These are phyloP conservation scores for Ascochyta pisi DNA, from an alignment of 2,329 filamentous ascomycete species.

Conservation along the genomic window DNA sequence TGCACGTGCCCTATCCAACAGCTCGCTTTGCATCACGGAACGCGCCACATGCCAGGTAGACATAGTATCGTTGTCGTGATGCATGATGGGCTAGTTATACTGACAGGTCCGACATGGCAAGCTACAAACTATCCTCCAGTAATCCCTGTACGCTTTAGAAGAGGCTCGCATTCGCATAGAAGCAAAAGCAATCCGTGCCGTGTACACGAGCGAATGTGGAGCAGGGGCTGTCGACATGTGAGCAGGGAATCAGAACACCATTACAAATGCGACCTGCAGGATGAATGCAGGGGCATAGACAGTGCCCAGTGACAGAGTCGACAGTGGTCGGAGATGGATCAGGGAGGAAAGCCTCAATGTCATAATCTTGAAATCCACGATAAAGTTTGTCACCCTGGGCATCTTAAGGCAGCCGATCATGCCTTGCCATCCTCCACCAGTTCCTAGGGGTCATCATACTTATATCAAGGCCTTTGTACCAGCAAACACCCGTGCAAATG, in stretches of 20 bases:
- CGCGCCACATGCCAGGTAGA: neutral
- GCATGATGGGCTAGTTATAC: neutral
- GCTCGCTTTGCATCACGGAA: neutral
- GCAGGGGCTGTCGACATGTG: neutral
- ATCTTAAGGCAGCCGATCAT: slow-evolving; percentile 6
- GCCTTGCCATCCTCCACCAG: slow-evolving; percentile 24
- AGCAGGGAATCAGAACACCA: neutral
- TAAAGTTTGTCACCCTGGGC: neutral
- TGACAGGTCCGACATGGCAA: neutral
- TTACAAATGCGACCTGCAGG: neutral
- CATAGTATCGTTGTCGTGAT: neutral
- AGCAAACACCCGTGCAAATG: slow-evolving; percentile 30
- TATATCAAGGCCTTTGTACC: slow-evolving; percentile 33
- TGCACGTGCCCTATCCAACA: neutral
- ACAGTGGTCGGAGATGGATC: neutral
- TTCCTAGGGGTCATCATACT: slow-evolving; percentile 31
- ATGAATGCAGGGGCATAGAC: neutral
- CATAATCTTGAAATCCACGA: neutral
- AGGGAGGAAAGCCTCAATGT: neutral
- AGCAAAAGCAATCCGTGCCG: neutral
- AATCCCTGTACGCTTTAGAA: neutral
- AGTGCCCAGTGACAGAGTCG: neutral
- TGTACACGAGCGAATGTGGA: neutral
- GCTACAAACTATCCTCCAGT: neutral
- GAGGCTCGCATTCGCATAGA: neutral